Percentiles rank a stretch among this genome's conserved stretches.
phyloP scores from a whole-genome alignment of 768 basidiomycete species.

The Myochromella boudieri region DNA sequence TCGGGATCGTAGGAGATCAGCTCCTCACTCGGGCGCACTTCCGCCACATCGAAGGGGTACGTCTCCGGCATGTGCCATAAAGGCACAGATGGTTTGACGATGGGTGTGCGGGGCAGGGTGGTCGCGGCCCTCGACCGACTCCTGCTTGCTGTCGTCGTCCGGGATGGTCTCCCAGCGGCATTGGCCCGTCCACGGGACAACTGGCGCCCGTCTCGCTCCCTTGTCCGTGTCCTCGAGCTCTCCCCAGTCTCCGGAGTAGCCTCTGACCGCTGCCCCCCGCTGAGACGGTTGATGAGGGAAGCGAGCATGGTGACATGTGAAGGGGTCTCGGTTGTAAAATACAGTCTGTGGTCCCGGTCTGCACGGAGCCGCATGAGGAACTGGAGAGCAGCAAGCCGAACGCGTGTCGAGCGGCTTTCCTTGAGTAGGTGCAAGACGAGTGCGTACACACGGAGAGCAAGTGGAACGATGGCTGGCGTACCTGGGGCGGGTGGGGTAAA shows the following conservation, averaged over 20 bases:
- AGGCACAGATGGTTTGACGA: slow-evolving; percentile 39
- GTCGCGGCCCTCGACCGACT: slow-evolving; percentile 30
- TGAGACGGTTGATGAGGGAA: slow-evolving; percentile 57
- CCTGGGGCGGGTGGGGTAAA: slow-evolving; percentile 64
- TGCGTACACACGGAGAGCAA: slow-evolving; percentile 56
- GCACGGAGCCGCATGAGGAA: slow-evolving; percentile 88
- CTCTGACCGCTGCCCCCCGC: slow-evolving; percentile 12
- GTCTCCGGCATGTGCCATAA: slow-evolving; percentile 74
- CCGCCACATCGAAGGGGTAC: slow-evolving; percentile 53
- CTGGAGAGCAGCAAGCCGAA: slow-evolving; percentile 73
- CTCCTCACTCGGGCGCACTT: slow-evolving; percentile 65
- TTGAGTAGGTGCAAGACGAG: slow-evolving; percentile 48
- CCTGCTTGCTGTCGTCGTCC: slow-evolving; percentile 14
- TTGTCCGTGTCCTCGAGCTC: slow-evolving; percentile 45
- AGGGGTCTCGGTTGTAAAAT: slow-evolving; percentile 62
- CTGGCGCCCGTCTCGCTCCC: slow-evolving; percentile 52
- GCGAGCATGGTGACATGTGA: slow-evolving; percentile 60
- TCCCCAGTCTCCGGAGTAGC: slow-evolving; percentile 29
- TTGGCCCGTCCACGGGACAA: slow-evolving; percentile 51
- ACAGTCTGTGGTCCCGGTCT: slow-evolving; percentile 87
- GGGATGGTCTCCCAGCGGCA: slow-evolving; percentile 37
- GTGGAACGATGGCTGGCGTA: slow-evolving; percentile 41
- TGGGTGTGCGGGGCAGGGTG: slow-evolving; percentile 24
- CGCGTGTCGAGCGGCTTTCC: slow-evolving; percentile 50
- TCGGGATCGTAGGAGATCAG: slow-evolving; percentile 64